These are phyloP conservation scores for Eutrema japonicum DNA, from an alignment of 345 rosid species.

Conservation along the genomic window DNA sequence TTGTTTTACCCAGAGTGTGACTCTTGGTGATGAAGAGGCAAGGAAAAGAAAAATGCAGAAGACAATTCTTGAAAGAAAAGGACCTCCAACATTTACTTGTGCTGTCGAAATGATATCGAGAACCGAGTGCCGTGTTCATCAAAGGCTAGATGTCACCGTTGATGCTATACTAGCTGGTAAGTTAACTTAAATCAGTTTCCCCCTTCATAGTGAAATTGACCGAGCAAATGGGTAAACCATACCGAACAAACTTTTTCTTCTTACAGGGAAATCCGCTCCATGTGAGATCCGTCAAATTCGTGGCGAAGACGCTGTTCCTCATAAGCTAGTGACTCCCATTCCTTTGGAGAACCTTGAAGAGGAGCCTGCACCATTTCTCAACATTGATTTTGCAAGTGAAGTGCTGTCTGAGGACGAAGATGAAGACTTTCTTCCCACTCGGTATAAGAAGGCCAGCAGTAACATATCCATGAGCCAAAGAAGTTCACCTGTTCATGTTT, in stretches of 20 bases:
- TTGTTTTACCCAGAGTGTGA: slow-evolving; percentile 69
- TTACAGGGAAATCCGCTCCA: slow-evolving; percentile 75
- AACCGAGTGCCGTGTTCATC: slow-evolving; percentile 84
- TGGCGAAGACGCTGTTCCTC: slow-evolving; percentile 51
- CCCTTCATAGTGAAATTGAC: neutral
- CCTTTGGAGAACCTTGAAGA: slow-evolving; percentile 45
- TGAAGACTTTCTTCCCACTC: slow-evolving; percentile 47
- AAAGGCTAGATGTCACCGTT: slow-evolving; percentile 82
- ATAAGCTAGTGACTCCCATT: slow-evolving; percentile 45
- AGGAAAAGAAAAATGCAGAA: slow-evolving; percentile 92
- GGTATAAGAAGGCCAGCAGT: slow-evolving; percentile 43
- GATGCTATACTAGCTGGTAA: slow-evolving; percentile 88
- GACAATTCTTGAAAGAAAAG: slow-evolving; percentile 94
- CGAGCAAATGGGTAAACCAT: neutral
- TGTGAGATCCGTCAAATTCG: slow-evolving; percentile 74
- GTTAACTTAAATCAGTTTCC: neutral
- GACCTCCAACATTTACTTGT: slow-evolving; percentile 83
- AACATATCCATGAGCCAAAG: slow-evolving; percentile 48
- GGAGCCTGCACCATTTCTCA: slow-evolving; percentile 48
- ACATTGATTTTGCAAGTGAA: slow-evolving; percentile 43
- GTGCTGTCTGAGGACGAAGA: slow-evolving; percentile 64
- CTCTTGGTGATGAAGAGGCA: slow-evolving; percentile 95
- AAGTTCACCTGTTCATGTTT: slow-evolving; percentile 63
- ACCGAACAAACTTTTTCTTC: slow-evolving; percentile 29
- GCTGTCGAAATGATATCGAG: slow-evolving; percentile 89